Evolutionary conservation across 1,284 basidiomycete species (phyloP), one percentile per base, ranked within the genome.

Genomic region (Cryptococcus jaspeensis): DNA sequence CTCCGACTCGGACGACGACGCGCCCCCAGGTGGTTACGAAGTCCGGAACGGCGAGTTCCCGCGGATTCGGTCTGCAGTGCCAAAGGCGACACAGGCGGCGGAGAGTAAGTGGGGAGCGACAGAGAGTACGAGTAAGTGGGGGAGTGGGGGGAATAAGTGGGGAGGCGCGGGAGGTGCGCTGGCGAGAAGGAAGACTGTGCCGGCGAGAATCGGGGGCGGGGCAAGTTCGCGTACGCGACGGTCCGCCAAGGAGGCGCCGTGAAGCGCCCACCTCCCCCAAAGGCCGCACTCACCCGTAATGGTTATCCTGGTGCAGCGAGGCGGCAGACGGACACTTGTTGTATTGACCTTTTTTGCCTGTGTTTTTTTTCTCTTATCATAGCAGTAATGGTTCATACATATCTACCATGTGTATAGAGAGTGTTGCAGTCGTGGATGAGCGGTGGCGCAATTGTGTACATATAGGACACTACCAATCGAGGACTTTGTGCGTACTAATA

Each of bases 1-100:
- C 3, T 75, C 73, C 4, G 75, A 77, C 49, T 78, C 76, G 13
- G 76, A 78, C 62, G 76, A 78, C 9, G 76, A 78, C n/a, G 67
- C 66, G 2, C 74, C 76, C 0, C 56, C 64, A 1, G 73, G 72
- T 5, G 74, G 73, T 0, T 78, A 75, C 46, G 58, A 69, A 41
- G 59, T 71, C 2, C 56, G 59, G 3, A 48, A 56, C 2, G 56
- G 56, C 16, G 63, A 67, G 42, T 53, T 53, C n/a, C 46, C 55
- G 28, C 28, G 4, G 5, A 32, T 32, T 9, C 28, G 28, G 9
- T 32, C 28, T 12, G 59, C 56, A 5, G 43, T 50, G 16, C 37
- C 45, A 20, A 40, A 58, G 16, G 55, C 56, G 15, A 52, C 53
- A 12, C 41, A 57, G 15, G 35, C 56, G 20, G 44, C 57, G 32